A percentile compares a stretch with the other conserved stretches of the same genome.
These are phyloP conservation scores for Phytomonas francai DNA, from an alignment of 208 protist species.

Conservation along the genomic window DNA sequence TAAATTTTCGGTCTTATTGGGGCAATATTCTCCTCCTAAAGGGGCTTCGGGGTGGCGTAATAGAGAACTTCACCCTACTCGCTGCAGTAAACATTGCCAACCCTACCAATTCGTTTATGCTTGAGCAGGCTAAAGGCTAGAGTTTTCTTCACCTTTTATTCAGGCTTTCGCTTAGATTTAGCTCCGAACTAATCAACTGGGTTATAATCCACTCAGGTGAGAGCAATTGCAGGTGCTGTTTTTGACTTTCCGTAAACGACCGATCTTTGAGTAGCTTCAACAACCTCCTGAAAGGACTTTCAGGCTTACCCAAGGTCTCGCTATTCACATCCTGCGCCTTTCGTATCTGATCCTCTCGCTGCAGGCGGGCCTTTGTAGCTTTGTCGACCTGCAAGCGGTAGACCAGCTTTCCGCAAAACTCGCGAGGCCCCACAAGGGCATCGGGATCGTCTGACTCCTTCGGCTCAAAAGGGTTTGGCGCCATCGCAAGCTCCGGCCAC, in stretches of 20 bases:
- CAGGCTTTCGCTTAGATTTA: constrained; percentile 21
- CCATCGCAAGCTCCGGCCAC: constrained; percentile 21
- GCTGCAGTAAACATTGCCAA: neutral
- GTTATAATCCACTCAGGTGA: constrained; percentile 55
- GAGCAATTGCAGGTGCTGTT: constrained; percentile 25
- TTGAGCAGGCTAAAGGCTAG: neutral
- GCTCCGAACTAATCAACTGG: constrained; percentile 36
- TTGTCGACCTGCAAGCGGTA: constrained; percentile 55
- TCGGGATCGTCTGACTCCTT: constrained; percentile 27
- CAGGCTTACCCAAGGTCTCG: constrained; percentile 13
- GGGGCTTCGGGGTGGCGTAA: neutral
- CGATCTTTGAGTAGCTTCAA: constrained; percentile 27
- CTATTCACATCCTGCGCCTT: constrained; percentile 15
- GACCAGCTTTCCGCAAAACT: constrained; percentile 49
- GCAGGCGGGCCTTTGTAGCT: constrained; percentile 35
- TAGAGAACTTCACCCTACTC: neutral
- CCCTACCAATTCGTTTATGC: neutral
- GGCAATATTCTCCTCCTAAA: neutral
- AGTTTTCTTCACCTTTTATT: neutral
- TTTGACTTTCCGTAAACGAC: constrained; percentile 33
- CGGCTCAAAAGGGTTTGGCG: constrained; percentile 16
- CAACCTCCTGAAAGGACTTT: constrained; percentile 30
- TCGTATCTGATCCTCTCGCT: constrained; percentile 35
- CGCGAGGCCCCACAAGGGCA: constrained; percentile 49
- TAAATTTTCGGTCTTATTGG: neutral